These are phyloP conservation scores for Penicillium cinerascens DNA, from an alignment of 495 filamentous ascomycete genomes.

Conservation along the genomic window DNA sequence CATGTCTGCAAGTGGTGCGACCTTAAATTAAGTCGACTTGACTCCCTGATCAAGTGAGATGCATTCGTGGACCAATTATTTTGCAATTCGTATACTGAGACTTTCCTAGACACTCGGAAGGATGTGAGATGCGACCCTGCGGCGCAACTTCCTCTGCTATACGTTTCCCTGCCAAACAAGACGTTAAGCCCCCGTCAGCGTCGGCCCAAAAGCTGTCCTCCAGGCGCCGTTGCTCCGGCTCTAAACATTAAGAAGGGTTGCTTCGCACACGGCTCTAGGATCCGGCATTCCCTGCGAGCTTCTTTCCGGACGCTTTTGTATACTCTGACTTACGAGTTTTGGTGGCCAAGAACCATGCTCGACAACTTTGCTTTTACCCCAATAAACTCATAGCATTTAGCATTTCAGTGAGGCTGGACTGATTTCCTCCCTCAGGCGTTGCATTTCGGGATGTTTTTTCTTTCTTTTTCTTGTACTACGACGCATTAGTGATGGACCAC, in stretches of 20 bases:
- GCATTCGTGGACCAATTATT: background rate
- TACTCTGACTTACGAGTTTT: background rate
- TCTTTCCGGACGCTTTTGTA: background rate
- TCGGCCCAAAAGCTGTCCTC: background rate
- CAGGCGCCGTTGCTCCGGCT: background rate
- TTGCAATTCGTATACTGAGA: constrained; percentile 1
- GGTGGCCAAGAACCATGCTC: background rate
- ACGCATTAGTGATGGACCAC: background rate
- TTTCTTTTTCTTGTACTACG: background rate
- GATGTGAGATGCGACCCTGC: constrained; percentile 1
- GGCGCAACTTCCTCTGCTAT: background rate
- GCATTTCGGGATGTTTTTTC: background rate
- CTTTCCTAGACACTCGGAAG: constrained; percentile 6
- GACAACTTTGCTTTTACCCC: background rate
- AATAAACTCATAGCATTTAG: background rate
- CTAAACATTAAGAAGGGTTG: background rate
- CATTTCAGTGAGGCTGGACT: constrained; percentile 4
- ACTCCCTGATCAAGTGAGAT: constrained; percentile 11
- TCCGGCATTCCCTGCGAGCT: background rate
- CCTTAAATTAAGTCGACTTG: constrained; percentile 5
- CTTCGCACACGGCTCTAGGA: background rate
- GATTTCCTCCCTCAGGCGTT: background rate
- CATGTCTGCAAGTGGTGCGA: constrained; percentile 15
- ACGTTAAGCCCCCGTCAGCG: background rate
- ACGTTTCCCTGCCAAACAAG: background rate